Evolutionary conservation across 2,329 filamentous ascomycete genomes (phyloP).

Genomic region (Curvularia verruculosa): DNA sequence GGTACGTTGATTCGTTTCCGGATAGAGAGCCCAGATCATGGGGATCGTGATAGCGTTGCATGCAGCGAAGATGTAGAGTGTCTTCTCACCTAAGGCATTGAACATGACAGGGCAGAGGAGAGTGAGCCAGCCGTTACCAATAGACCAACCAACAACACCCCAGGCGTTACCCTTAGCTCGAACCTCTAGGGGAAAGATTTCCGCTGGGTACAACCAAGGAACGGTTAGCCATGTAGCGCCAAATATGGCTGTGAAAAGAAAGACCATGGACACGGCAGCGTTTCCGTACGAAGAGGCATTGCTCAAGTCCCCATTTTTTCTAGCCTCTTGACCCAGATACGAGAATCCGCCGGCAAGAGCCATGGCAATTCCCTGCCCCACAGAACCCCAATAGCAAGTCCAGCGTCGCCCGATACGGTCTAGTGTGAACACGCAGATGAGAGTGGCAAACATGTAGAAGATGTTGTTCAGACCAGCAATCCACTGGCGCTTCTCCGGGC

Average conservation of each 20-base stretch:
- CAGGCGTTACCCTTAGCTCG: conserved; percentile 77
- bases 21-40: conserved; percentile 75
- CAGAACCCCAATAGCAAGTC: conserved; percentile 72
- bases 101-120: conserved; percentile 57
- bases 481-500: conserved; percentile 54
- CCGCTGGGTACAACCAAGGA: conserved; percentile 67
- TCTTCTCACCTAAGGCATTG: conserved; percentile 69
- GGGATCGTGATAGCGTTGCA: conserved; percentile 70
- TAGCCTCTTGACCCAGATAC: conserved; percentile 59
- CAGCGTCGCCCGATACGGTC: conserved; percentile 72
- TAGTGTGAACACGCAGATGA: conserved; percentile 72
- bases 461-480: conserved; percentile 56
- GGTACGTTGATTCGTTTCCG: conserved; percentile 74
- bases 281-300: conserved; percentile 63
- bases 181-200: conserved; percentile 75
- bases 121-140: conserved; percentile 71
- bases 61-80: conserved; percentile 74
- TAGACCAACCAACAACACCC: conserved; percentile 77
- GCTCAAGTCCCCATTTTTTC: conserved; percentile 52
- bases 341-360: conserved; percentile 70
- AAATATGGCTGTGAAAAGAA: conserved; percentile 69
- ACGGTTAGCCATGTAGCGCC: conserved; percentile 68
- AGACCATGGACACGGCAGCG: conserved; percentile 73
- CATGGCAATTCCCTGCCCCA: conserved; percentile 69
- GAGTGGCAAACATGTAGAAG: conserved; percentile 67